Conservation (phyloP, 2,329 filamentous ascomycete species). For the Paracorniculantispora psalliotae region DNA sequence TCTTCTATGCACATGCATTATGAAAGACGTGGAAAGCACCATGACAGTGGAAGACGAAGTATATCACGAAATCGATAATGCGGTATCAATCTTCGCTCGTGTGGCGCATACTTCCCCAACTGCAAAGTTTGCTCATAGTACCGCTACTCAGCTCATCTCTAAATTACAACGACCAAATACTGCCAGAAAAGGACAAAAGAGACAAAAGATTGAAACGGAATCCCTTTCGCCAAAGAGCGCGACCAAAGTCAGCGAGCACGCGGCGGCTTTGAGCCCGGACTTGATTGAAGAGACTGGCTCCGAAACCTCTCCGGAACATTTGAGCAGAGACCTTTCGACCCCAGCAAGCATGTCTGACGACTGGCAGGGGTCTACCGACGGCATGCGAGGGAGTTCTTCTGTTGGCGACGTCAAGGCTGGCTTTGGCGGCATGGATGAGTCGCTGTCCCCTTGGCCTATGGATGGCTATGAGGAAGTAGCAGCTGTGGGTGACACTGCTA, state of each 20-base stretch:
- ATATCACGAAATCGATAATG: constrained; percentile 4
- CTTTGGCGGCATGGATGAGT: constrained; percentile 4
- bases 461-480: not conserved
- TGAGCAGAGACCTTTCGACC: not conserved
- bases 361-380: constrained; percentile 4
- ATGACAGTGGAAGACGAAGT: constrained; percentile 26
- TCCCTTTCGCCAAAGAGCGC: not conserved
- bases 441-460: constrained; percentile 5
- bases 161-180: not conserved
- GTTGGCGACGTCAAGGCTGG: not conserved
- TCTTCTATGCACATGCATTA: constrained; percentile 44
- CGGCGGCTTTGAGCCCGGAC: not conserved
- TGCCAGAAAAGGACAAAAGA: not conserved
- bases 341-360: constrained; percentile 3
- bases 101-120: not conserved
- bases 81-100: constrained; percentile 2
- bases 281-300: not conserved
- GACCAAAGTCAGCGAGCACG: not conserved
- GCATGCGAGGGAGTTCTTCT: not conserved
- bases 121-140: not conserved
- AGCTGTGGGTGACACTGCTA: not conserved
- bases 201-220: not conserved
- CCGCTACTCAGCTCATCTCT: not conserved
- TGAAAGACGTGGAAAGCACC: constrained; percentile 40
- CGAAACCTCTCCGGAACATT: constrained; percentile 4